Evolutionary conservation across 371 early-diverging fungal species (phyloP).

Genomic region (Haplosporangium sp.): DNA sequence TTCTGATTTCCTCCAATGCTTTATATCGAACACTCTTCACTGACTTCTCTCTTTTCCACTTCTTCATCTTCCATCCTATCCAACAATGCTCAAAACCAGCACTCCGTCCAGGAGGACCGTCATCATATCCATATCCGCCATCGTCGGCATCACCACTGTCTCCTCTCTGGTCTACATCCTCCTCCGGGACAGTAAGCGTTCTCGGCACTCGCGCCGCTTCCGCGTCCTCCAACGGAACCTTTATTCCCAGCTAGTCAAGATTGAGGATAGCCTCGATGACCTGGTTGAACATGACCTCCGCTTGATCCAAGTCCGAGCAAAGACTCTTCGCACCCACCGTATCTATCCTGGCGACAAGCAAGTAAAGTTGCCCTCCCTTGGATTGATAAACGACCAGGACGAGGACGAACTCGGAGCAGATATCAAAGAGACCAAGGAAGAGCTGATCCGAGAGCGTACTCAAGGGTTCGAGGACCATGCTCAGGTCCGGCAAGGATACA

Average conservation of each 20-base stretch:
- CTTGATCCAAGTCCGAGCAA: conserved; percentile 30
- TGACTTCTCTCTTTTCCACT: too few species aligned
- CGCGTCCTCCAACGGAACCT: conserved; percentile 21
- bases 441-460: conserved; percentile 33
- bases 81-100: conserved; percentile 9
- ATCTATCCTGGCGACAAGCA: conserved; percentile 29
- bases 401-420: conserved; percentile 14
- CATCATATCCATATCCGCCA: conserved; percentile 29
- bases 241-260: conserved; percentile 28
- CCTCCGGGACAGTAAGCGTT: conserved; percentile 13
- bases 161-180: conserved; percentile 22
- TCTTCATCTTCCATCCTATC: too few species aligned
- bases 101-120: conserved; percentile 23
- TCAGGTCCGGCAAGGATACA: conserved; percentile 36
- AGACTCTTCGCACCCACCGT: conserved; percentile 34
- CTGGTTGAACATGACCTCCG: conserved; percentile 37
- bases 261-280: conserved; percentile 28
- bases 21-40: too few species aligned
- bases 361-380: conserved; percentile 31
- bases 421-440: conserved; percentile 36
- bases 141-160: conserved; percentile 33
- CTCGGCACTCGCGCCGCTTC: conserved; percentile 6
- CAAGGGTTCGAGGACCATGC: conserved; percentile 34
- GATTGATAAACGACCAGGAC: conserved; percentile 27
- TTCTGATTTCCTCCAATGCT: too few species aligned